Evolutionary conservation across 257 asterid genomes (phyloP), one percentile per base, ranked within the genome.

Genomic region (Solanum gracilifrons): DNA sequence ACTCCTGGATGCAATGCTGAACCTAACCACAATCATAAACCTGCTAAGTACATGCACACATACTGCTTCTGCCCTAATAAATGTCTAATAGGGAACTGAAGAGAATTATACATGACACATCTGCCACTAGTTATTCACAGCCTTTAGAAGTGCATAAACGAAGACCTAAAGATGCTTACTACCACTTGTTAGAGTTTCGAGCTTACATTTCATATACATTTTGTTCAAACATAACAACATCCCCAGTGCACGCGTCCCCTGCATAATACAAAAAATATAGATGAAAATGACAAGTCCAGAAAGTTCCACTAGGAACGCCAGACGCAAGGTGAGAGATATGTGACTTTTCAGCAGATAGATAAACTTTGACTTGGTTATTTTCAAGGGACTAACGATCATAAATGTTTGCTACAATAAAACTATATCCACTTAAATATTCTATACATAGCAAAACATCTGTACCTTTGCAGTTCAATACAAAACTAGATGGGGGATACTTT

Each of bases 231-330:
- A 95, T 91, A 68, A 96, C 98, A 69, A 93, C 86, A 83, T 96
- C 99, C 69, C 98, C 98, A 33, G 90, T 91, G 93, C 99, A 96
- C 12, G 98, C 95, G 88, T 96, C 99, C 35, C 99, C 99, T 96
- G 95, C 93, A 86, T 36, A 60, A 87, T 32, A 64, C 25, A 58
- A 13, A 82, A 69, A 85, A 18, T 83, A 73, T 29, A 2, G 36
- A 11, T 39, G 41, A 37, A 31, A 84, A 84, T 37, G 58, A 43
- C 64, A 84, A 35, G 31, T 36, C 25, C 60, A 64, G 51, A 71
- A 79, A 27, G 46, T 33, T 46, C 60, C 33, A 13, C 33, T 5
- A 75, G 83, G 16, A 73, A 36, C 25, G 27, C 13, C 13, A 79
- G 31, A 77, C 16, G 18, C 84, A 25, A 48, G 37, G 64, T 43